phyloP scores from a whole-genome alignment of 768 basidiomycete species.

The Amanita brunnescens region DNA sequence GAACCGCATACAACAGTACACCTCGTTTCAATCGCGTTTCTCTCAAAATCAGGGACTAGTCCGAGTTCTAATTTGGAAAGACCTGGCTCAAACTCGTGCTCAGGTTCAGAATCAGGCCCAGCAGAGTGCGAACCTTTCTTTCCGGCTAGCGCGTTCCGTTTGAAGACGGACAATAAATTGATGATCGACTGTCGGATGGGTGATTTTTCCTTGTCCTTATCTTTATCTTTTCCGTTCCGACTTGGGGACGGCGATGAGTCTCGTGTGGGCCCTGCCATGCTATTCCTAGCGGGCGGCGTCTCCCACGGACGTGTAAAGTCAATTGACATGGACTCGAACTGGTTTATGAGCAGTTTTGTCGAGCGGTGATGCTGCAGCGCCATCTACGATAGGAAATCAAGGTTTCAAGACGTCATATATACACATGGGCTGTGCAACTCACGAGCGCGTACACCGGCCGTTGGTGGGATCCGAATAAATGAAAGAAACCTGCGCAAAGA shows the following conservation, averaged over 20 bases:
- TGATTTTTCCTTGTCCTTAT: conserved; percentile 36
- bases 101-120: conserved; percentile 3
- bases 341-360: conserved; percentile 1
- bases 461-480: not conserved
- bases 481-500: not conserved
- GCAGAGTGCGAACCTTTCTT: conserved; percentile 18
- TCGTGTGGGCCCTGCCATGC: not conserved
- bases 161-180: conserved; percentile 55
- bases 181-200: conserved; percentile 57
- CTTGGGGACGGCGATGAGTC: not conserved
- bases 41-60: not conserved
- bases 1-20: not conserved
- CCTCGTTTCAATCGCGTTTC: not conserved
- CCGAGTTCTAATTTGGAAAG: not conserved
- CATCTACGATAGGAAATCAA: not conserved
- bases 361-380: conserved; percentile 3
- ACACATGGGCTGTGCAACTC: not conserved
- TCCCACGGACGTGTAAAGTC: not conserved
- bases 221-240: conserved; percentile 1
- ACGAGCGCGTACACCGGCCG: not conserved
- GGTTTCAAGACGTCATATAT: not conserved
- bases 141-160: conserved; percentile 28
- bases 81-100: conserved; percentile 6
- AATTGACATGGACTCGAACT: conserved; percentile 1
- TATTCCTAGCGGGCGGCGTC: not conserved